Percentiles rank a stretch among this genome's conserved stretches.
Conservation (phyloP, 352 stramenopile species). For the Globisporangium echinulatum region DNA sequence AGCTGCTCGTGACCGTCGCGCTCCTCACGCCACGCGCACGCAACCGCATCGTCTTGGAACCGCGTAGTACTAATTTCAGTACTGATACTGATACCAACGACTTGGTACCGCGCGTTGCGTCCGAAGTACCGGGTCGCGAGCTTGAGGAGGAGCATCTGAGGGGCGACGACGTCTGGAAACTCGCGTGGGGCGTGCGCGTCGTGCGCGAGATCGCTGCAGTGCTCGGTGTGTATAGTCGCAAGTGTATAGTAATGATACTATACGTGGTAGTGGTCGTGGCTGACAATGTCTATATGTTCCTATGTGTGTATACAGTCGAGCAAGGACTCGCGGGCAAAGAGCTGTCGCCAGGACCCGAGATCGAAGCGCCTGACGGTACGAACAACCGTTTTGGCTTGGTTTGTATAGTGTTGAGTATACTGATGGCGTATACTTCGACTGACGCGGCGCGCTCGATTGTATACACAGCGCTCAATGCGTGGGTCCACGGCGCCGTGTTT, state of each 20-base stretch:
- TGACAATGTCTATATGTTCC: no score
- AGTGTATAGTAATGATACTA: neutral
- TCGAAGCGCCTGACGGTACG: constrained; percentile 29
- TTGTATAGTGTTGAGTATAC: constrained; percentile 3
- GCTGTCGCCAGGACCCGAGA: constrained; percentile 25
- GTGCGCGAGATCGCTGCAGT: constrained; percentile 48
- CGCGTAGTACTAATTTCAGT: constrained; percentile 10
- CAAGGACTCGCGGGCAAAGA: constrained; percentile 35
- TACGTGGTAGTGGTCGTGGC: no score
- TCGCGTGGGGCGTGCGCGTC: constrained; percentile 45
- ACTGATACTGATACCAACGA: constrained; percentile 26
- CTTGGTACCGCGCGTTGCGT: constrained; percentile 32
- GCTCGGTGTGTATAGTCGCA: constrained; percentile 19
- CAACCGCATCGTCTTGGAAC: constrained; percentile 27
- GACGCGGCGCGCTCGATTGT: no score
- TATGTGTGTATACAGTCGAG: constrained; percentile 19
- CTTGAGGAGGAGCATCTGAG: constrained; percentile 40
- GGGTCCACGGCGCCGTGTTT: constrained; percentile 61
- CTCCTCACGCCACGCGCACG: constrained; percentile 50
- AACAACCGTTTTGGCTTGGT: constrained; percentile 1
- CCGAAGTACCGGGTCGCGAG: constrained; percentile 38
- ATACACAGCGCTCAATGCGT: constrained; percentile 41
- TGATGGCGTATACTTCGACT: neutral
- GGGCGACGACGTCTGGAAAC: constrained; percentile 51
- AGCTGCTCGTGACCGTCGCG: constrained; percentile 81